These are phyloP conservation scores for Dendrobium nobile DNA, from an alignment of 106 monocot genomes.

Conservation along the genomic window DNA sequence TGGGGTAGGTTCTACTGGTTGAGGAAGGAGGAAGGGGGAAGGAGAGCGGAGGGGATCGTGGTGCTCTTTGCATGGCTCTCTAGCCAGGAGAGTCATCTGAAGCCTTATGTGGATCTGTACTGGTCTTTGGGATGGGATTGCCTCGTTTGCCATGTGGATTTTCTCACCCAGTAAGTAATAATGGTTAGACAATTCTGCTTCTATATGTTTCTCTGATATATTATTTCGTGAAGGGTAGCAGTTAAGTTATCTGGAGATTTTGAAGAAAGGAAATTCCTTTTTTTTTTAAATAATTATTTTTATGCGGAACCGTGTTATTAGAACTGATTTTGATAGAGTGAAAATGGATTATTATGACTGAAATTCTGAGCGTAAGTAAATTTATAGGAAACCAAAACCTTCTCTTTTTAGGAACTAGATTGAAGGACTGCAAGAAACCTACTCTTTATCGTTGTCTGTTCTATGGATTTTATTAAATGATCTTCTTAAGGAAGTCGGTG, in stretches of 20 bases:
- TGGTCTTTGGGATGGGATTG: constrained; percentile 75
- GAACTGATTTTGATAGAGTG: background rate
- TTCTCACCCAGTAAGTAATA: constrained; percentile 59
- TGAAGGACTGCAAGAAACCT: background rate
- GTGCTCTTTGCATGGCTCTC: constrained; percentile 82
- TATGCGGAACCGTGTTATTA: background rate
- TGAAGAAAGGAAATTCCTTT: background rate
- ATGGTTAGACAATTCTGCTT: background rate
- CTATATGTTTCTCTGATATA: background rate
- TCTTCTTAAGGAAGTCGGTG: background rate
- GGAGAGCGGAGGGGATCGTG: constrained; percentile 42
- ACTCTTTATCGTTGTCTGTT: background rate
- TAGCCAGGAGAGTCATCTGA: constrained; percentile 69
- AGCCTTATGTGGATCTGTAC: constrained; percentile 49
- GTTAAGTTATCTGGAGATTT: background rate
- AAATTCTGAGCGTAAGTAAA: background rate
- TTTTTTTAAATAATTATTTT: background rate
- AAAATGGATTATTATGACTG: background rate
- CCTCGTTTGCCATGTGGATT: constrained; percentile 82
- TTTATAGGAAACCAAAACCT: background rate
- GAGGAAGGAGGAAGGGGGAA: constrained; percentile 19
- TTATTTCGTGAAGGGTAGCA: background rate
- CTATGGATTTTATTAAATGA: background rate
- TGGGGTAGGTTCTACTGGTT: constrained; percentile 57
- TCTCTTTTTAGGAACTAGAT: background rate